These are phyloP conservation scores for Didymella glomerata DNA, from an alignment of 2,329 filamentous ascomycete genomes.

Conservation along the genomic window DNA sequence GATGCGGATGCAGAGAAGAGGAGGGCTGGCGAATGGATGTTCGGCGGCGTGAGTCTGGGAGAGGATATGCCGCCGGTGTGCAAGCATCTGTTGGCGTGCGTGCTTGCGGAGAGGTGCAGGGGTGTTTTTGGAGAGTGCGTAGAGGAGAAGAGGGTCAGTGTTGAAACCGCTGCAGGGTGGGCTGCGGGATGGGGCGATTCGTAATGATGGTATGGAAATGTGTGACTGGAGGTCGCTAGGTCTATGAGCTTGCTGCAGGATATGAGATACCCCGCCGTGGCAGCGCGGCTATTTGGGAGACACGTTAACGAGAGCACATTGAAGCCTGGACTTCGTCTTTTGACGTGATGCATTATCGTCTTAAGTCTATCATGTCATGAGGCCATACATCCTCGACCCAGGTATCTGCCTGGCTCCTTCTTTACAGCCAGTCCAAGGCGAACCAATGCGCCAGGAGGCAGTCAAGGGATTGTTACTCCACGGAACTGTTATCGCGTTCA, in stretches of 20 bases:
- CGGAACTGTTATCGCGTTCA: not conserved
- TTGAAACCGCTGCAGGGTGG: constrained; percentile 78
- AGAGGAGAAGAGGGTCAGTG: constrained; percentile 62
- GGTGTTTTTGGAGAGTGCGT: constrained; percentile 65
- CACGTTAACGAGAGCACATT: not conserved
- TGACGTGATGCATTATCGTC: constrained; percentile 29
- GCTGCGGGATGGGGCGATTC: constrained; percentile 52
- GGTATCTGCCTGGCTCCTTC: constrained; percentile 3
- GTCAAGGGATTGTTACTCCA: not conserved
- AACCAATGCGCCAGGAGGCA: not conserved
- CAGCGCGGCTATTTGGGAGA: constrained; percentile 28
- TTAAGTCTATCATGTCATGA: constrained; percentile 40
- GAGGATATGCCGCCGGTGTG: constrained; percentile 68
- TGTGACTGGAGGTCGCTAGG: not conserved
- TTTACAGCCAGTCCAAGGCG: not conserved
- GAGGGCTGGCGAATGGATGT: constrained; percentile 23
- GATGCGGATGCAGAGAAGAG: not conserved
- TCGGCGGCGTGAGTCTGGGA: constrained; percentile 21
- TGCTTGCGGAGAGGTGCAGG: constrained; percentile 73
- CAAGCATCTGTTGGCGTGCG: constrained; percentile 88
- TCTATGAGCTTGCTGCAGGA: constrained; percentile 12
- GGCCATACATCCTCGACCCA: constrained; percentile 20
- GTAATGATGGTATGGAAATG: not conserved
- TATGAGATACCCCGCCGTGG: constrained; percentile 32
- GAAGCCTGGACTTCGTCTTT: not conserved